A percentile compares a stretch with the other conserved stretches of the same genome.
phyloP scores from a whole-genome alignment of 306 rosid species.

The Quercus berberidifolia region DNA sequence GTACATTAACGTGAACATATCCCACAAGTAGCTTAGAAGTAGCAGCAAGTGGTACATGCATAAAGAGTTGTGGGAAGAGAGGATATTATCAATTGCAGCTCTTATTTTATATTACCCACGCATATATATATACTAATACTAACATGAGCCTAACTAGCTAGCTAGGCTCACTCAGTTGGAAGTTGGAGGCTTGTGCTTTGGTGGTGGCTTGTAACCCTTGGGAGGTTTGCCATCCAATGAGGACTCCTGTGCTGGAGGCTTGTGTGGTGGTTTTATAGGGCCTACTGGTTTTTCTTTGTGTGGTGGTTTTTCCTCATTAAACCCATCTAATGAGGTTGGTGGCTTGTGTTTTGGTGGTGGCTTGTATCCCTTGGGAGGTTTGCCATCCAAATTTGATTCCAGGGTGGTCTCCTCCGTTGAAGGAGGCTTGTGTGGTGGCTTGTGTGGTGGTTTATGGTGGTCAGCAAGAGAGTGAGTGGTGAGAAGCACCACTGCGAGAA shows the following conservation, averaged over 20 bases:
- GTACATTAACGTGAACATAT: not conserved
- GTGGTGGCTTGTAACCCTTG: not conserved
- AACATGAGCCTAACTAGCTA: too few relatives aligned
- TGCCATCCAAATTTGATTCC: not conserved
- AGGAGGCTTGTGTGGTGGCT: constrained; percentile 11
- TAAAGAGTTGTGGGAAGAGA: too few relatives aligned
- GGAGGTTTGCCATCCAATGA: not conserved
- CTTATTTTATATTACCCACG: not conserved
- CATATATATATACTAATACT: too few relatives aligned
- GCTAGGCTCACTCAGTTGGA: not conserved
- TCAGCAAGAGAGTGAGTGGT: constrained; percentile 24
- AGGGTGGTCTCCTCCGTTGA: not conserved
- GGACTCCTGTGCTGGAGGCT: too few relatives aligned
- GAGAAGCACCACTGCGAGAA: constrained; percentile 34
- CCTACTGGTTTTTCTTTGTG: not conserved
- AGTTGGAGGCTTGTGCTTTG: not conserved
- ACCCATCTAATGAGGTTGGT: not conserved
- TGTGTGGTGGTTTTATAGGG: not conserved
- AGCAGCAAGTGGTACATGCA: too few relatives aligned
- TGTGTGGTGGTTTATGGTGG: not conserved
- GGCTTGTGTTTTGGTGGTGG: not conserved
- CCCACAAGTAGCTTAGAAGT: not conserved
- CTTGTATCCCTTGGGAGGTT: not conserved
- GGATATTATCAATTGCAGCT: not conserved
- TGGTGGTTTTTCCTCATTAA: not conserved